A percentile compares a stretch with the other conserved stretches of the same genome.
These are phyloP conservation scores for Puya raimondii DNA, from an alignment of 176 grass and related monocot species.

Conservation along the genomic window DNA sequence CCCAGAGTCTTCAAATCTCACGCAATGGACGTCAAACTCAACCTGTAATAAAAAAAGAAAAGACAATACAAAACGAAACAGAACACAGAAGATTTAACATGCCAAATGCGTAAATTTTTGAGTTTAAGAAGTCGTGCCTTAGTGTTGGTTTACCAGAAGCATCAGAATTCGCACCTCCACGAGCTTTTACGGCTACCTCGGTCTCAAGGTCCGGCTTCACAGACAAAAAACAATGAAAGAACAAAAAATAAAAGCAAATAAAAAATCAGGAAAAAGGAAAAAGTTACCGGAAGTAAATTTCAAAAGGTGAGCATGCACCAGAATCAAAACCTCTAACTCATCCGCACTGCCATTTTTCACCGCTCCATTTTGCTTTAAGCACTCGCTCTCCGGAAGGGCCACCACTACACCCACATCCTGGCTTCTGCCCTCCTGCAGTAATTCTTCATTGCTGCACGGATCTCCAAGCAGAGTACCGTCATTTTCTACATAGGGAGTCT, in stretches of 20 bases:
- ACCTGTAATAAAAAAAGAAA: conserved; percentile 49
- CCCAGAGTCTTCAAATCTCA: conserved; percentile 15
- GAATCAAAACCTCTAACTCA: conserved; percentile 66
- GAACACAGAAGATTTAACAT: conserved; percentile 28
- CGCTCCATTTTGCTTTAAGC: conserved; percentile 26
- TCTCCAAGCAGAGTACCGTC: conserved; percentile 11
- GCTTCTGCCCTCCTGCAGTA: conserved; percentile 24
- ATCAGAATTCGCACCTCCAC: conserved; percentile 57
- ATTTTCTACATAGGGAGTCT: conserved; percentile 23
- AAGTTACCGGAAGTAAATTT: conserved; percentile 15
- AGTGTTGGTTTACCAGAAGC: conserved; percentile 20
- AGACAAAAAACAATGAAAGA: conserved; percentile 16
- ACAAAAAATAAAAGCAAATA: conserved; percentile 21
- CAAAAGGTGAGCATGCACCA: conserved; percentile 17
- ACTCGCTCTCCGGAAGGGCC: conserved; percentile 26
- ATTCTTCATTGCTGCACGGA: conserved; percentile 17
- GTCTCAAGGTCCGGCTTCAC: conserved; percentile 38
- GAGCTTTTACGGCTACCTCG: conserved; percentile 50
- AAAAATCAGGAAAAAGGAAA: conserved; percentile 23
- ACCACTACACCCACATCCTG: conserved; percentile 13
- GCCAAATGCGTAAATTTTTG: conserved; percentile 7
- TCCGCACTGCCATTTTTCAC: conserved; percentile 30
- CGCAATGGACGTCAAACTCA: conserved; percentile 51
- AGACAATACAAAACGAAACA: conserved; percentile 33
- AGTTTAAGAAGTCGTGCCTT: conserved; percentile 53